phyloP scores from a whole-genome alignment of 2,329 filamentous ascomycete species.

The Neocatenulostroma microsporum region DNA sequence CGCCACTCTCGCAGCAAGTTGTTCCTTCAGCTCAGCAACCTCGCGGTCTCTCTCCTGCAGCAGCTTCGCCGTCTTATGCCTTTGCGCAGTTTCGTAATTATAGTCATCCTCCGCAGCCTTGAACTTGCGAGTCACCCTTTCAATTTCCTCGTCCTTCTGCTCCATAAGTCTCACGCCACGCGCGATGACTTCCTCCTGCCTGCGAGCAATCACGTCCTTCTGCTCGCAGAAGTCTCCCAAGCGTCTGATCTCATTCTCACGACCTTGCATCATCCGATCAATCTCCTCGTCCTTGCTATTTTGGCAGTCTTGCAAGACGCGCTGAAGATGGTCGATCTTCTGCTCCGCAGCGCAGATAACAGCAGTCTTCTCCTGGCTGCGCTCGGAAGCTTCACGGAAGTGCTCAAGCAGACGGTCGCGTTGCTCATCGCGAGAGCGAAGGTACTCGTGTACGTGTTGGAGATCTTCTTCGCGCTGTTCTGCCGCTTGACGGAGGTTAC shows the following conservation, averaged over 20 bases:
- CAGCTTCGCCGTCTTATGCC: conserved; percentile 10
- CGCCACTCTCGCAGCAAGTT: too few relatives aligned
- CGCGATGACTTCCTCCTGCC: conserved; percentile 21
- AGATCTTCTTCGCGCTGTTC: conserved; percentile 1
- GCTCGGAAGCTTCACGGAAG: not conserved
- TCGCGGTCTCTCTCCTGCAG: conserved; percentile 11
- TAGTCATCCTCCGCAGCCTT: conserved; percentile 12
- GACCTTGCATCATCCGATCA: conserved; percentile 9
- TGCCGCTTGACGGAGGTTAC: not conserved
- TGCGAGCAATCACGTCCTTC: conserved; percentile 17
- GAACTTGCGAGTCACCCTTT: conserved; percentile 11
- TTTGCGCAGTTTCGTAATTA: conserved; percentile 10
- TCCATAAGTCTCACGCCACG: conserved; percentile 17
- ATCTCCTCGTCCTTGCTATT: conserved; percentile 10
- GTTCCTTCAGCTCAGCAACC: too few relatives aligned
- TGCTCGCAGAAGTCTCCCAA: conserved; percentile 19
- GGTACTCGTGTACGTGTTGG: conserved; percentile 3
- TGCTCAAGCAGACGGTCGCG: not conserved
- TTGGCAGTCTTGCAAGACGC: conserved; percentile 1
- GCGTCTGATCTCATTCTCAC: conserved; percentile 14
- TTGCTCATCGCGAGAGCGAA: conserved; percentile 4
- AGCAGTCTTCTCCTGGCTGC: conserved; percentile 2
- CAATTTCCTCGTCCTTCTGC: conserved; percentile 18
- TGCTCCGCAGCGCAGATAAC: not conserved
- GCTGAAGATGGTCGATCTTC: conserved; percentile 1